Evolutionary conservation across 768 basidiomycete species (phyloP).

Genomic region (Naganishia vishniacii): DNA sequence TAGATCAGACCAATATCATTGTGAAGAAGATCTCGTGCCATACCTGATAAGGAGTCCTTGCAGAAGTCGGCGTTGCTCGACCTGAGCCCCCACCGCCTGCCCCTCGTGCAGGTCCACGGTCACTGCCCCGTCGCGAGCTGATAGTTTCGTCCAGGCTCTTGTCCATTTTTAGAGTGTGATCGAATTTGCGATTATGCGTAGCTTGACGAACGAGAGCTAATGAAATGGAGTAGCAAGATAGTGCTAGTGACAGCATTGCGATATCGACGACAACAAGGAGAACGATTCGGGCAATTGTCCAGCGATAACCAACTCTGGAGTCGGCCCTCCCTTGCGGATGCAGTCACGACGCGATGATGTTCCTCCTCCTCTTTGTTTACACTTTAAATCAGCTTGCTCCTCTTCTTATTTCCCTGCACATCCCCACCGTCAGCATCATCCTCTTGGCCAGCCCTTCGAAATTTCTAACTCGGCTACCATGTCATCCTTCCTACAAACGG

Average conservation of each 20-base stretch:
- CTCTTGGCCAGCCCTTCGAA: background rate
- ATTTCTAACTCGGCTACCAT: too few species aligned
- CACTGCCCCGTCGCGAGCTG: slow-evolving; percentile 11
- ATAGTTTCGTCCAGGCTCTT: slow-evolving; percentile 12
- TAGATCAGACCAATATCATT: background rate
- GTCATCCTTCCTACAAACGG: slow-evolving; percentile 19
- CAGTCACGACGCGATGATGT: background rate
- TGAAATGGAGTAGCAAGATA: too few species aligned
- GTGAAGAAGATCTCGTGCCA: background rate
- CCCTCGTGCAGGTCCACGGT: slow-evolving; percentile 14
- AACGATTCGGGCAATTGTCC: too few species aligned
- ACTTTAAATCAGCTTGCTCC: background rate
- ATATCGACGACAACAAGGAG: too few species aligned
- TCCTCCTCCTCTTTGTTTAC: slow-evolving; percentile 19
- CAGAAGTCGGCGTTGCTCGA: slow-evolving; percentile 16
- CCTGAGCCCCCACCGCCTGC: slow-evolving; percentile 3
- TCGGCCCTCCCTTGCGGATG: too few species aligned
- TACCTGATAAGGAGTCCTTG: slow-evolving; percentile 29
- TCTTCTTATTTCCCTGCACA: background rate
- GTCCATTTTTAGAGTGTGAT: slow-evolving; percentile 1
- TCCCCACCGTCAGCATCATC: too few species aligned
- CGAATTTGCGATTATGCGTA: background rate
- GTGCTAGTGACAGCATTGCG: too few species aligned
- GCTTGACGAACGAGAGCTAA: background rate
- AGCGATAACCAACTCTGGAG: background rate